Evolutionary conservation across 176 grass and related monocot species (phyloP).

Genomic region (Oryza longistaminata): DNA sequence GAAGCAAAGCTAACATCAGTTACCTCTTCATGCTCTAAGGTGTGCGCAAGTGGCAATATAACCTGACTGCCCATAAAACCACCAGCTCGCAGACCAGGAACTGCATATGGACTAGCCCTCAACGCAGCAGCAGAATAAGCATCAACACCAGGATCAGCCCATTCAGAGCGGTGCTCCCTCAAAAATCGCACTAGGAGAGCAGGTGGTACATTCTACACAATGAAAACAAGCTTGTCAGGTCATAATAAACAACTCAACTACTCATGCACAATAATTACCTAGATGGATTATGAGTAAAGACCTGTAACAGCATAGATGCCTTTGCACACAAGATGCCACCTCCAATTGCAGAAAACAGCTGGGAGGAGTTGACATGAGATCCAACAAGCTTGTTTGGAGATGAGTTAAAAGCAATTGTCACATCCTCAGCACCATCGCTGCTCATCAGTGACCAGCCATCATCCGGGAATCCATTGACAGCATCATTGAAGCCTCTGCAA

Average conservation of each 20-base stretch:
- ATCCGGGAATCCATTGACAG: slow-evolving; percentile 88
- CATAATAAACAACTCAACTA: slow-evolving; percentile 1
- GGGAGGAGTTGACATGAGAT: slow-evolving; percentile 61
- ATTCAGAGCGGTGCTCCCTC: slow-evolving; percentile 90
- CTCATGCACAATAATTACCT: not conserved
- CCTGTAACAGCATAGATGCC: slow-evolving; percentile 98
- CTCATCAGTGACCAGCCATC: slow-evolving; percentile 89
- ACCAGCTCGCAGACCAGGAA: slow-evolving; percentile 63
- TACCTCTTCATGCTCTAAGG: slow-evolving; percentile 96
- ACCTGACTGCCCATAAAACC: slow-evolving; percentile 84
- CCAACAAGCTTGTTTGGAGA: slow-evolving; percentile 86
- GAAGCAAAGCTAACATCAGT: slow-evolving; percentile 1
- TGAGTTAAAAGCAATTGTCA: slow-evolving; percentile 80
- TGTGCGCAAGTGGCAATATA: slow-evolving; percentile 93
- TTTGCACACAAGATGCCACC: slow-evolving; percentile 94
- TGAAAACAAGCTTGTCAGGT: not conserved
- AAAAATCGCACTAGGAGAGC: slow-evolving; percentile 86
- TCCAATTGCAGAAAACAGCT: slow-evolving; percentile 54
- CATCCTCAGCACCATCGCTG: slow-evolving; percentile 87
- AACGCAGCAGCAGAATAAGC: slow-evolving; percentile 85
- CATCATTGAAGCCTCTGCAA: slow-evolving; percentile 92
- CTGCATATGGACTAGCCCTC: slow-evolving; percentile 72
- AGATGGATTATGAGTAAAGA: slow-evolving; percentile 28
- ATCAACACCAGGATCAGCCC: slow-evolving; percentile 89
- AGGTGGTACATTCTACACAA: slow-evolving; percentile 84